These are phyloP conservation scores for Didymella segeticola DNA, from an alignment of 2,329 filamentous ascomycete species.

Conservation along the genomic window DNA sequence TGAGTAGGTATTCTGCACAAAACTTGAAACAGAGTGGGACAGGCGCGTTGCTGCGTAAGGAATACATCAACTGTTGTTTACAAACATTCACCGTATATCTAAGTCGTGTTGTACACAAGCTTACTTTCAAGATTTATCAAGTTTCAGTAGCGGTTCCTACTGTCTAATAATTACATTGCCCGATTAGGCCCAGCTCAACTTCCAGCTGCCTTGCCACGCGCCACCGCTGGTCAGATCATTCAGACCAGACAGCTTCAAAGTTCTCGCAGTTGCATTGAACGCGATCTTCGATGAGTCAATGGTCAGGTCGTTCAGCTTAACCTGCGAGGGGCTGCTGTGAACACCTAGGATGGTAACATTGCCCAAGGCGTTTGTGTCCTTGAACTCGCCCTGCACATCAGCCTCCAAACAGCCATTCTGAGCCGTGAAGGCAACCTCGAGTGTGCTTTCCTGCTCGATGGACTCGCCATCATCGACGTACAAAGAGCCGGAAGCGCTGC, in stretches of 20 bases:
- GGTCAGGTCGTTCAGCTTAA: constrained; percentile 57
- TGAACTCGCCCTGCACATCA: constrained; percentile 59
- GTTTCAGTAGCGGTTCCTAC: neutral
- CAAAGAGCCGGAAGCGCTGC: constrained; percentile 65
- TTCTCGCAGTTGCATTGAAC: constrained; percentile 57
- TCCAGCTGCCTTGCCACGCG: constrained; percentile 67
- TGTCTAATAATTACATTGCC: neutral
- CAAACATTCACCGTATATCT: neutral
- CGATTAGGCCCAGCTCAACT: constrained; percentile 58
- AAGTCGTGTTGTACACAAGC: neutral
- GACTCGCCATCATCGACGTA: constrained; percentile 81
- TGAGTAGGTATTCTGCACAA: constrained; percentile 9
- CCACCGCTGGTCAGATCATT: constrained; percentile 58
- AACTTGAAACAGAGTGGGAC: constrained; percentile 27
- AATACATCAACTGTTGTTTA: constrained; percentile 2
- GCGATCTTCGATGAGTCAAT: constrained; percentile 55
- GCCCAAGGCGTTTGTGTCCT: constrained; percentile 64
- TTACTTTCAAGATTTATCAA: neutral
- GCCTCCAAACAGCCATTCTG: constrained; percentile 56
- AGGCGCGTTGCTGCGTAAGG: constrained; percentile 14
- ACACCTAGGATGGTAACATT: constrained; percentile 71
- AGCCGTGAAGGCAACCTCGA: constrained; percentile 61
- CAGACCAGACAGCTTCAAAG: constrained; percentile 61
- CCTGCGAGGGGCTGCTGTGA: constrained; percentile 43
- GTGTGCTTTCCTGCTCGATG: constrained; percentile 61